Evolutionary conservation across 2,329 filamentous ascomycete species (phyloP), one percentile per base, ranked within the genome.

Genomic region (Xylariaceae sp.): DNA sequence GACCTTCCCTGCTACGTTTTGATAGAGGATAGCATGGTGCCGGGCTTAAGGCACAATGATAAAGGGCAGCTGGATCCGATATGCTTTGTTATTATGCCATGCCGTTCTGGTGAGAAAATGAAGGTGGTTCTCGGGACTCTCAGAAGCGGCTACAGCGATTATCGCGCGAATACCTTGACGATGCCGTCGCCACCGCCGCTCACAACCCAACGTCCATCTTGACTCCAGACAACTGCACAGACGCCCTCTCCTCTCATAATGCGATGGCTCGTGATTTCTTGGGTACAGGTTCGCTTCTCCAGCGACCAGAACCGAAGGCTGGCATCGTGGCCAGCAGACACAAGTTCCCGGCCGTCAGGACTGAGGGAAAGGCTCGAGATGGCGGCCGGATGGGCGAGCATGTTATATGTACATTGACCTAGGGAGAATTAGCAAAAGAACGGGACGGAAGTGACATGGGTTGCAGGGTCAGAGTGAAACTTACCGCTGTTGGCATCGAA

Each of bases 401-500:
- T 98, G 58, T 87, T 94, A 67, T 98, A 98, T 50, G 93, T 97
- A 69, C 90, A 96, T 89, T 98, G 93, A 43, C 93, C 93, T 97
- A 51, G n/a, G 3, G 6, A 17, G 15, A 28, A 34, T 45, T 41
- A 38, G 29, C n/a, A 29, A 4, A 39, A 3, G 22, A 6, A 26
- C 22, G 22, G 22, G 22, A 26, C n/a, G 17, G 6, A 3, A 35
- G 16, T 35, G 6, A 32, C 7, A n/a, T n/a, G 30, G 30, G 8
- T 13, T n/a, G n/a, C n/a, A n/a, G n/a, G n/a, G n/a, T 15, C 9
- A 37, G n/a, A 19, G 12, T 19, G 26, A 13, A 32, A 79, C 87
- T 67, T 85, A 97, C 93, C 93, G 68, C 89, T 95, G 62, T 98
- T 97, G 49, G 93, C 93, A 72, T 98, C 93, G 64, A 95, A 98